Conservation (phyloP, 768 basidiomycete species). For the Calvatia gigantea region DNA sequence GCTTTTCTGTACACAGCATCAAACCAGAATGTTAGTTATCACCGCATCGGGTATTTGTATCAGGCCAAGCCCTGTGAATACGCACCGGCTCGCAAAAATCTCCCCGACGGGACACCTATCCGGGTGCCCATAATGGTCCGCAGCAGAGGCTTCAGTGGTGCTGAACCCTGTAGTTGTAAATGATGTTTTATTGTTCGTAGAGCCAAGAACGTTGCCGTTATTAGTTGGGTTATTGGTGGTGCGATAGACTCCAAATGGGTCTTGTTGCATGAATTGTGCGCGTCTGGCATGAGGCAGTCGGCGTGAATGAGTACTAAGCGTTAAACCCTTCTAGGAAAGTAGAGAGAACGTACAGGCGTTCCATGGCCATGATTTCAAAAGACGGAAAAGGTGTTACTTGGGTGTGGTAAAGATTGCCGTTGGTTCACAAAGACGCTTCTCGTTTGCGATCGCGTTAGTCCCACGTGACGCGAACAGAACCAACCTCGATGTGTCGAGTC, state of each 20-base stretch:
- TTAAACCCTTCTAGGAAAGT: not conserved
- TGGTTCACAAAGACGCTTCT: not conserved
- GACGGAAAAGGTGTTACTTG: not conserved
- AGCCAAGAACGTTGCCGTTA: not conserved
- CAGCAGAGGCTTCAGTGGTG: constrained; percentile 1
- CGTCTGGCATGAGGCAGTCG: not conserved
- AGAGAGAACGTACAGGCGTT: constrained; percentile 3
- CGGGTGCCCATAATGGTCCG: constrained; percentile 9
- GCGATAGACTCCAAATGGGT: constrained; percentile 5
- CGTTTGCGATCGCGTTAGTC: not conserved
- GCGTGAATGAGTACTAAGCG: not conserved
- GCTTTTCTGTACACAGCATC: constrained; percentile 20
- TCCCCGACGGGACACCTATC: not conserved
- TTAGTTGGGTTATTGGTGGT: not conserved
- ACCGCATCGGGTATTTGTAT: too few species aligned
- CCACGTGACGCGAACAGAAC: too few species aligned
- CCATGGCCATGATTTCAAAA: constrained; percentile 6
- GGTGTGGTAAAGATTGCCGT: not conserved
- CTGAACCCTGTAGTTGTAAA: not conserved
- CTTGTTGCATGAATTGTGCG: constrained; percentile 6
- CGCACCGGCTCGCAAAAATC: constrained; percentile 7
- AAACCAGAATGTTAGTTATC: not conserved
- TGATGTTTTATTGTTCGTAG: not conserved
- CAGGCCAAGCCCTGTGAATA: not conserved
- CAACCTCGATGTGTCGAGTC: too few species aligned